phyloP scores from a whole-genome alignment of 2,329 filamentous ascomycete species.

The Botryotinia narcissicola region DNA sequence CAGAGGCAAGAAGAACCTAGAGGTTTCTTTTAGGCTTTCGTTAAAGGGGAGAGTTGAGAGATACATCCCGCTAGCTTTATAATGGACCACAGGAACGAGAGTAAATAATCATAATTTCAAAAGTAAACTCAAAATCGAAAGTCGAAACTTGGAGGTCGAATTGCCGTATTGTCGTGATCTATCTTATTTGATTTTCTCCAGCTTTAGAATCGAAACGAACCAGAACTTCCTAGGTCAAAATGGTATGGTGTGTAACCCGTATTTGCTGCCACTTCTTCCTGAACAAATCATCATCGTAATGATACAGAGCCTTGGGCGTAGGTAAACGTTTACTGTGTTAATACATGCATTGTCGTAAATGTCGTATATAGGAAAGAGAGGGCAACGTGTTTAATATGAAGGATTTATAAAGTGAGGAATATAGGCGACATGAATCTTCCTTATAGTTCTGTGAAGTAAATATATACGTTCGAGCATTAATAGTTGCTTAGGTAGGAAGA shows the following conservation, averaged over 20 bases:
- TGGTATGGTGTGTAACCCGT: neutral
- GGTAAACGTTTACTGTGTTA: neutral
- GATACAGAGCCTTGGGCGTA: neutral
- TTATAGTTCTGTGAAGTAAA: neutral
- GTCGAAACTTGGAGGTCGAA: neutral
- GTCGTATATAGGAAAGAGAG: neutral
- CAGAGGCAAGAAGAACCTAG: neutral
- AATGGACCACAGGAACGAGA: neutral
- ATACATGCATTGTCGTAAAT: neutral
- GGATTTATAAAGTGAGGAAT: neutral
- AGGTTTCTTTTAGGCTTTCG: neutral
- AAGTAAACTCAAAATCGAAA: neutral
- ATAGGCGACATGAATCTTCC: neutral
- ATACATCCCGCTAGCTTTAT: neutral
- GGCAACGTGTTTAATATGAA: neutral
- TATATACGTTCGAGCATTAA: neutral
- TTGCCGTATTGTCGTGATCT: neutral
- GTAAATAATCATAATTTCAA: conserved; percentile 4
- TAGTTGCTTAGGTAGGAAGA: neutral
- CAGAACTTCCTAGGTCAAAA: neutral
- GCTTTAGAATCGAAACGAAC: neutral
- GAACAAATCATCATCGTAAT: neutral
- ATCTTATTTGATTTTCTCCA: neutral
- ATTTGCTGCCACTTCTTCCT: neutral
- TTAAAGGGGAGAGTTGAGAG: neutral